phyloP scores from a whole-genome alignment of 2,329 filamentous ascomycete genomes.

The Paracamarosporium sp. region DNA sequence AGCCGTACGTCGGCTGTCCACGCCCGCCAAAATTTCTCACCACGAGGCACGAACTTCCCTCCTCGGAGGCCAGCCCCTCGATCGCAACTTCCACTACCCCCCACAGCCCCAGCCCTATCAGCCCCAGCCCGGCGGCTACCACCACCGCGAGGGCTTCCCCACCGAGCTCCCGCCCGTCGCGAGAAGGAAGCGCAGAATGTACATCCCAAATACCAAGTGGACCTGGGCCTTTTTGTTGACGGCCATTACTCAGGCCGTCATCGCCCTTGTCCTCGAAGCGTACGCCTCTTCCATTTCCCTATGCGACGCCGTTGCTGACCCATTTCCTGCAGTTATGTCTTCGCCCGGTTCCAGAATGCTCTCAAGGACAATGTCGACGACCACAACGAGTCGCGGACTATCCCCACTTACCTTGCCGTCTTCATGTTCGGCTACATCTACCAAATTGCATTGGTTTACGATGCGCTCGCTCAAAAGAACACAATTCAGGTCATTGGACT shows the following conservation, averaged over 20 bases:
- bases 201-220: constrained; percentile 84
- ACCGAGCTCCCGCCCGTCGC: constrained; percentile 50
- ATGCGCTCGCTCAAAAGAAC: constrained; percentile 92
- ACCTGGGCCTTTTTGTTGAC: constrained; percentile 83
- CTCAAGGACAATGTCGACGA: constrained; percentile 51
- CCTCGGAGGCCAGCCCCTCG: constrained; percentile 62
- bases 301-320: constrained; percentile 13
- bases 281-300: constrained; percentile 57
- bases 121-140: constrained; percentile 56
- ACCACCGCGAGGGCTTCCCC: constrained; percentile 47
- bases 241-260: constrained; percentile 75
- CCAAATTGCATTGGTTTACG: constrained; percentile 87
- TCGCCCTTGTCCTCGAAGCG: constrained; percentile 86
- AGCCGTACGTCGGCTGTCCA: constrained; percentile 45
- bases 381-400: constrained; percentile 64
- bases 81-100: constrained; percentile 58
- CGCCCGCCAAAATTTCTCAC: constrained; percentile 59
- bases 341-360: constrained; percentile 79
- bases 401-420: constrained; percentile 92
- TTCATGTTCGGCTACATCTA: constrained; percentile 99
- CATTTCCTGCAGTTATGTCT: constrained; percentile 73
- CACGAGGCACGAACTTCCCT: constrained; percentile 65
- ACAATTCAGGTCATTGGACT: constrained; percentile 98
- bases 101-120: constrained; percentile 54
- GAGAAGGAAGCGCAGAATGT: constrained; percentile 59